Evolutionary conservation across 2,329 filamentous ascomycete species (phyloP), one percentile per base, ranked within the genome.

Genomic region (Ophiostoma sp.): DNA sequence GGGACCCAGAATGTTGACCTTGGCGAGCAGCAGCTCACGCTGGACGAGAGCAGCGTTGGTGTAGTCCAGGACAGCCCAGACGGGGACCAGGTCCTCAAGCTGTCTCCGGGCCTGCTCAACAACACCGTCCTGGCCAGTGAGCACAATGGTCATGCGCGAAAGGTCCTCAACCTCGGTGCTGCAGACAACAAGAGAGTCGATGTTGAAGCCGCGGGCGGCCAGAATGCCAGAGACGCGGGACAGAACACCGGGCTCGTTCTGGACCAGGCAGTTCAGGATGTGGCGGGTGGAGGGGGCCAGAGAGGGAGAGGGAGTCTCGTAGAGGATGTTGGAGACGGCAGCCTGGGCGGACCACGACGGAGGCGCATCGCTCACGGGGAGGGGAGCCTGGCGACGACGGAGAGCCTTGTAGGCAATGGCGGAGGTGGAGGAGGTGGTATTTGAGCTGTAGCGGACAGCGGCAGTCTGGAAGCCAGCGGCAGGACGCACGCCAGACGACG

Each of bases 51-150:
- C 92, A 5, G 95, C 90, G 72, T 89, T 87, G 72, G 94, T 98
- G 82, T 99, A 99, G 82, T 99, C 95, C 71, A 99, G 84, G 44
- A 99, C 95, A 69, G 95, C 95, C 95, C 95, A 99, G 71, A 99
- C 95, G 33, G 95, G 95, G 33, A 99, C 95, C 68, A 99, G 84
- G 77, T 99, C 95, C 81, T 99, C 95, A 70, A 99, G 84, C 82
- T 99, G 95, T 73, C 95, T 87, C 74, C 95, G 89, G 70, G 95
- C 95, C 83, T 99, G 95, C 85, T 99, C 95, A 36, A 99, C 93
- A 48, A 98, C 94, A 69, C 94, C 94, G 77, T 98, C 95, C 81
- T 97, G 94, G 17, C 95, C 95, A 70, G 93, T 93, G 68, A 99
- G 86, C 74, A 99, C 95, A 77, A 99, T 98, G 71, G 95, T 99